Conservation (phyloP, 1,284 basidiomycete species). For the Thelephora terrestris region DNA sequence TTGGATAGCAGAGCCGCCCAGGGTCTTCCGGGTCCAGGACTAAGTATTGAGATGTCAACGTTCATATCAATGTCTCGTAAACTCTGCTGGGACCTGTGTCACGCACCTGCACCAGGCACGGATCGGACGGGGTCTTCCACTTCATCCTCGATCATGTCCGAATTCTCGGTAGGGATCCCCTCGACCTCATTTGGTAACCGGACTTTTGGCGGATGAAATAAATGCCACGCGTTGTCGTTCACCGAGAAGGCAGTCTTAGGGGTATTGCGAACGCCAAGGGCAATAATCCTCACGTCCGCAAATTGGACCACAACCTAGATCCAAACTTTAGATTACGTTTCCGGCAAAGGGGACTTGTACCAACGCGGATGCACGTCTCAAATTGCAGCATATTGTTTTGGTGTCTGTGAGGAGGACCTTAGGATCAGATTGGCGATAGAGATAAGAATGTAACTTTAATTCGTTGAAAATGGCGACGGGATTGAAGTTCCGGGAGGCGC, state of each 20-base stretch:
- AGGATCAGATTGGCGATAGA: background rate
- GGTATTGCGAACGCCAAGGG: conserved; percentile 51
- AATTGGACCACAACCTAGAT: conserved; percentile 55
- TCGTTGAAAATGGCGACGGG: conserved; percentile 59
- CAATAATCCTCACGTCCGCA: conserved; percentile 62
- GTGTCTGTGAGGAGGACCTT: conserved; percentile 27
- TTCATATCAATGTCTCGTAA: background rate
- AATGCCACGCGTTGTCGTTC: conserved; percentile 53
- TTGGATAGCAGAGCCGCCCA: conserved; percentile 39
- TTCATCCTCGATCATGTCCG: background rate
- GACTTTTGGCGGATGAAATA: conserved; percentile 55
- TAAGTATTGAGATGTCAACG: conserved; percentile 1
- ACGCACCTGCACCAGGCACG: background rate
- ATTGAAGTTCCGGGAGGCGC: conserved; percentile 54
- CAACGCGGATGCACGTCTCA: conserved; percentile 48
- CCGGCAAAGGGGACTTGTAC: conserved; percentile 16
- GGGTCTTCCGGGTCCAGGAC: conserved; percentile 1
- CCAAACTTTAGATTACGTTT: conserved; percentile 3
- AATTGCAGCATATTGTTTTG: conserved; percentile 56
- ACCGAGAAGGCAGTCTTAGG: conserved; percentile 45
- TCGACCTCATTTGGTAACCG: background rate
- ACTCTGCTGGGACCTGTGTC: background rate
- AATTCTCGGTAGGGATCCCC: background rate
- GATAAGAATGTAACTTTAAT: conserved; percentile 44
- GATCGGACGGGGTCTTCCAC: background rate